Evolutionary conservation across 352 stramenopile genomes (phyloP).

Genomic region (Phytophthora capsici): DNA sequence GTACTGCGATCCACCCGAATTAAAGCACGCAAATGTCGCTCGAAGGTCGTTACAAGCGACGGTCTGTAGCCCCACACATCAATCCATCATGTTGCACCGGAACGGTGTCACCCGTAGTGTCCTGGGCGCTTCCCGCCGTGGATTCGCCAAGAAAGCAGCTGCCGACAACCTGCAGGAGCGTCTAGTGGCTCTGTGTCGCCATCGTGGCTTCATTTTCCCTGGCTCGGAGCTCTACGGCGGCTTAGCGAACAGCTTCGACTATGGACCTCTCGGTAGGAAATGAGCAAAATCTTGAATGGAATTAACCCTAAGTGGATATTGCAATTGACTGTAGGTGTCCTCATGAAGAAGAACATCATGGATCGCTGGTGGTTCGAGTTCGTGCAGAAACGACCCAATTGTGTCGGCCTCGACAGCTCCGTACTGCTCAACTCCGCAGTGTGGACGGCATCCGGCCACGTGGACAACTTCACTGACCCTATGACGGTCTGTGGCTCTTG

Average conservation of each 20-base stretch:
- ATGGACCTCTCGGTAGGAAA: slow-evolving; percentile 86
- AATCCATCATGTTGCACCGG: slow-evolving; percentile 11
- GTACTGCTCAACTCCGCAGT: slow-evolving; percentile 96
- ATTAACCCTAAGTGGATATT: not conserved
- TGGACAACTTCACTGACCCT: slow-evolving; percentile 97
- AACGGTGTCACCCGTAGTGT: not conserved
- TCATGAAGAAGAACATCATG: slow-evolving; percentile 99
- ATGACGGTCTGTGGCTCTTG: slow-evolving; percentile 97
- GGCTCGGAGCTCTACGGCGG: slow-evolving; percentile 98
- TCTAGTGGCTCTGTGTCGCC: slow-evolving; percentile 83
- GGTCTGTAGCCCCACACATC: not conserved
- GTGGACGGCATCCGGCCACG: slow-evolving; percentile 96
- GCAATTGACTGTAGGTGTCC: slow-evolving; percentile 52
- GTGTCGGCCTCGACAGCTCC: slow-evolving; percentile 95
- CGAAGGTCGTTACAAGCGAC: not conserved
- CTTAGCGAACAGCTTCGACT: slow-evolving; percentile 98
- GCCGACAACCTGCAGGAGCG: slow-evolving; percentile 66
- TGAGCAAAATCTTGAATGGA: not conserved
- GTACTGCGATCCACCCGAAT: not conserved
- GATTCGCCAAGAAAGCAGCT: slow-evolving; percentile 46
- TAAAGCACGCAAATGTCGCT: too few species aligned
- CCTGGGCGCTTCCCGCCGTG: slow-evolving; percentile 23
- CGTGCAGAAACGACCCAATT: slow-evolving; percentile 94
- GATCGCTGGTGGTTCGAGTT: slow-evolving; percentile 97
- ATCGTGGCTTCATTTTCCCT: slow-evolving; percentile 94